Base-by-base conservation (phyloP, 1,139 yeast genomes). In the Suhomyces anneliseae region DNA sequence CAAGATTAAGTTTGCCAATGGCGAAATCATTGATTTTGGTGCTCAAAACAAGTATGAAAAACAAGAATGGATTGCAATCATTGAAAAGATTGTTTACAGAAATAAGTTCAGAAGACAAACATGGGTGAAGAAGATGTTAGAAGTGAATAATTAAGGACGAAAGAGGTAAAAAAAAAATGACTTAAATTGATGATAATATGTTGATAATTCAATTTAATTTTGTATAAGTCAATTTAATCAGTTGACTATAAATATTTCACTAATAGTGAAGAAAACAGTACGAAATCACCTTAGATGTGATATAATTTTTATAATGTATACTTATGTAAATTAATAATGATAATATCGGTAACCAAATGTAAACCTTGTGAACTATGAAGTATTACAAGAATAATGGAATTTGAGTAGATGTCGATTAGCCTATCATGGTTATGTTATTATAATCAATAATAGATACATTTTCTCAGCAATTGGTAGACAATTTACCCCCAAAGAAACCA, bases 11-110 rank as follows among this genome's bases (percentile, higher is more conserved):
- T 86, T 86, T 61, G 77, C 79, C 39, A 83, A 87, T 60, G 87
- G 85, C 2, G 95, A 87, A 61, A 69, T 78, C 6, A 85, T 87
- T 47, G 85, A 80, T 49, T 83, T 87, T 59, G 85, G 85, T 9
- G 87, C 90, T 15, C 87, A 86, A 42, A 78, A 78, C 45, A 72
- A 69, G 46, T 64, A 62, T n/a, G 84, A 80, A 44, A 82, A 81
- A 62, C 59, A 61, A 31, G 68, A 67, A 46, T 87, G 95, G 95
- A 76, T 82, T 43, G 54, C 62, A 2, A 60, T 71, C 4, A 61
- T 86, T 43, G 85, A 83, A 54, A 70, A 70, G 44, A 77, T 84
- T 34, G 75, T 83, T 24, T 72, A 73, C 50, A 69, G 79, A 54
- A 79, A 81, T 60, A 74, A 80, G 55, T 76, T 76, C 63, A 69